These are phyloP conservation scores for Verticillium zaregamsianum DNA, from an alignment of 2,329 filamentous ascomycete species.

Conservation along the genomic window DNA sequence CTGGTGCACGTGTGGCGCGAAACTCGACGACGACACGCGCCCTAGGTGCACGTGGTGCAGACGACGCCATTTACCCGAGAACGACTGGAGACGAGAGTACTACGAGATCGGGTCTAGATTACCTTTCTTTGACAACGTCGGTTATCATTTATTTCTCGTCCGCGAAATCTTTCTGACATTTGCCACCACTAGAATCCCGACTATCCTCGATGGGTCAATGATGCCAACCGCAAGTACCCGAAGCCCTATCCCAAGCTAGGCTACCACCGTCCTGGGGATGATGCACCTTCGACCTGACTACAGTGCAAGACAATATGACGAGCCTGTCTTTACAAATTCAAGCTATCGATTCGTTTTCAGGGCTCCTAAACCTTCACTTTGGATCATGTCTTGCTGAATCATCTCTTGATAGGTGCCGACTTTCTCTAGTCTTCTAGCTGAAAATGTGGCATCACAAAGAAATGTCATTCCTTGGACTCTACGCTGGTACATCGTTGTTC, in stretches of 20 bases:
- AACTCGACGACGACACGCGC: slow-evolving; percentile 1
- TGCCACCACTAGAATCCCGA: neutral
- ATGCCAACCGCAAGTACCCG: neutral
- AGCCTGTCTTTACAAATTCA: too few relatives aligned
- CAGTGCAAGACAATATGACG: too few relatives aligned
- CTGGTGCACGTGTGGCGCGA: slow-evolving; percentile 8
- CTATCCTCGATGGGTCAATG: slow-evolving; percentile 5
- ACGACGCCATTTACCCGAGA: slow-evolving; percentile 7
- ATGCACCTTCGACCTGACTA: too few relatives aligned
- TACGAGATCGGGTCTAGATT: neutral
- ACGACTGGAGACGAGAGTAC: slow-evolving; percentile 5
- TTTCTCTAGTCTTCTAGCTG: too few relatives aligned
- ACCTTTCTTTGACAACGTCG: neutral
- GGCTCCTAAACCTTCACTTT: too few relatives aligned
- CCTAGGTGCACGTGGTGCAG: slow-evolving; percentile 11
- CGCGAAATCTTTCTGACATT: neutral
- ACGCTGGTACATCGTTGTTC: too few relatives aligned
- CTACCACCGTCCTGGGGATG: slow-evolving; percentile 3
- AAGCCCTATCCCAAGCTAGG: slow-evolving; percentile 5
- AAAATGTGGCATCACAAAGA: too few relatives aligned
- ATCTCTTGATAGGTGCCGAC: too few relatives aligned
- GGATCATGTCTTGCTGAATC: too few relatives aligned
- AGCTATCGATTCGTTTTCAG: too few relatives aligned
- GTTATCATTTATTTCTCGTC: neutral
- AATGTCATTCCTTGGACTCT: too few relatives aligned